Evolutionary conservation across 768 basidiomycete genomes (phyloP), one percentile per base, ranked within the genome.

Genomic region (Lentinula boryana): DNA sequence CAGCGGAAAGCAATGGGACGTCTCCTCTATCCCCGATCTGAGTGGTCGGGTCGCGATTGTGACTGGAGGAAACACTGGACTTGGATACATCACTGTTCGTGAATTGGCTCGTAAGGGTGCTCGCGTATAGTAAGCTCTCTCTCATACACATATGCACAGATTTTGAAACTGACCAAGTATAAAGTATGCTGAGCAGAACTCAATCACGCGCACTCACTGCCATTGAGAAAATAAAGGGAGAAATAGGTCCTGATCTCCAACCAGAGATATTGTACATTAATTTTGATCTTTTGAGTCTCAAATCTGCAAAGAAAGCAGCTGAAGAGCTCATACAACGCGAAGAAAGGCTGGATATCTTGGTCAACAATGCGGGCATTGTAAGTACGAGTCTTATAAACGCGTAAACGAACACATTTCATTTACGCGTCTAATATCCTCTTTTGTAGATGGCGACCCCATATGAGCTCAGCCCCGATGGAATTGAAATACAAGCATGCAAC

Each of bases 331-430:
- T 63, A 23, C 31, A 44, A 23, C 41, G 27, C 4, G 62, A 63
- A 36, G 38, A 5, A 21, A 60, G 62, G 35, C 58, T 63, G 21
- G 62, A 63, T 55, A 60, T 63, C 27, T 43, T 63, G n/a, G 54
- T 63, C 10, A 60, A 60, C 35, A 63, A 63, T 56, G 62, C 62
- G 15, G 62, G 62, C 9, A 49, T 63, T 56, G 59, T 63, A 56
- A 43, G 52, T 61, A 18, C 12, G 16, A 16, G 3, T 43, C 43
- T 27, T 40, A n/a, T n/a, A n/a, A n/a, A n/a, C n/a, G n/a, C n/a
- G n/a, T n/a, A n/a, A n/a, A n/a, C n/a, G n/a, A n/a, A n/a, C 46
- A 6, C 15, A 38, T 31, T 16, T n/a, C 15, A 38, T 31, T 16
- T n/a, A 10, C n/a, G 43, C 41, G 32, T 49, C 35, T 33, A 31